Percentiles rank a stretch among this genome's conserved stretches.
phyloP scores from a whole-genome alignment of 495 filamentous ascomycete species.

The Daldinia childiae region DNA sequence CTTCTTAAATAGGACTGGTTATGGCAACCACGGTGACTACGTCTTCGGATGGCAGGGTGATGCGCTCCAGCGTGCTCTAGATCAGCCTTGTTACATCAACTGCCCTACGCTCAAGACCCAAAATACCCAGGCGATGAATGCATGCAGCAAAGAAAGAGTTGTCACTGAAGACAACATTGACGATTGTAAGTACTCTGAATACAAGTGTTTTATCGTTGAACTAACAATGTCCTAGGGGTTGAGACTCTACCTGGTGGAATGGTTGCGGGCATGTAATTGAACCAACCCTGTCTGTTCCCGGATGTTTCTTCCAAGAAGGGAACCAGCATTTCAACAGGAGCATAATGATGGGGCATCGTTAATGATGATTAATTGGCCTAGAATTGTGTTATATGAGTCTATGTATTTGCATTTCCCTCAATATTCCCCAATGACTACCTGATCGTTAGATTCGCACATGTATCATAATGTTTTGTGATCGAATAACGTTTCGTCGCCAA shows the following conservation, averaged over 20 bases:
- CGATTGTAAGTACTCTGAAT: constrained; percentile 37
- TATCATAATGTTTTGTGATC: no score
- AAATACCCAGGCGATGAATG: constrained; percentile 45
- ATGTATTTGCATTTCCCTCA: not conserved
- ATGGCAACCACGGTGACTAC: constrained; percentile 47
- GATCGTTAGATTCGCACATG: not conserved
- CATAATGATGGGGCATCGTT: not conserved
- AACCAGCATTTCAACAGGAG: not conserved
- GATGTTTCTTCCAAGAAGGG: no score
- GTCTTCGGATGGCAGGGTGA: constrained; percentile 50
- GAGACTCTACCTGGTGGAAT: constrained; percentile 25
- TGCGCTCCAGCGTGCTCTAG: constrained; percentile 45
- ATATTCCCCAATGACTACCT: not conserved
- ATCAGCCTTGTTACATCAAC: constrained; percentile 35
- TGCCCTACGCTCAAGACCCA: constrained; percentile 47
- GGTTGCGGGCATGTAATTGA: constrained; percentile 20
- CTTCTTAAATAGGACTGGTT: not conserved
- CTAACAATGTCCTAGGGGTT: constrained; percentile 15
- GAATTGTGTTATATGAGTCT: not conserved
- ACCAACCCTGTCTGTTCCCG: not conserved
- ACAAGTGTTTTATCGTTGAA: not conserved
- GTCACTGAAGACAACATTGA: constrained; percentile 42
- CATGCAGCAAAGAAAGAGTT: constrained; percentile 42
- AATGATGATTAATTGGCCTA: not conserved
- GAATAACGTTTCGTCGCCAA: no score